Base-by-base conservation (phyloP, 2,329 filamentous ascomycete species). In the Penicillium verrucosum region DNA sequence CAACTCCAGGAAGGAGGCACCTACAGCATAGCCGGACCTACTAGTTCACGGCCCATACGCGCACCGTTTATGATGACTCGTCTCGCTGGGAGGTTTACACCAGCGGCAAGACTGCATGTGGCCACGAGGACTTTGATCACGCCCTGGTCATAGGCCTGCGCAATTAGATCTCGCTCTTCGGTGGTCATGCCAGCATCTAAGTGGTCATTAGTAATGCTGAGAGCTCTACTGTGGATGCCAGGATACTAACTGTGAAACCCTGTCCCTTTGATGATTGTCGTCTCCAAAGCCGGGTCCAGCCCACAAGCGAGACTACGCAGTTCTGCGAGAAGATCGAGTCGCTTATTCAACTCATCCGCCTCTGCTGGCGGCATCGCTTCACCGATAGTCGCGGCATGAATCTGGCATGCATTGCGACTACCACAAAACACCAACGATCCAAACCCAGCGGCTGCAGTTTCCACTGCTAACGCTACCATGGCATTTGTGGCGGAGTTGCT, bases 21-120 rank as follows among this genome's bases (percentile, higher is more conserved):
- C 59, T 73, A 81, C 72, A 92, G 78, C 86, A 92, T 89, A 4
- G 89, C 85, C 12, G 89, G 89, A 0, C 88, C 89, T n/a, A 92
- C 83, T 46, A 91, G 77, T 44, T 91, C 88, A 51, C 86, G 81
- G 0, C 89, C 89, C 87, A 92, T 91, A 40, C 86, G 82, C 30
- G 87, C 88, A 59, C 85, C 87, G 68, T 90, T 88, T 27, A 90
- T 79, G 57, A 92, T 90, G 0, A 92, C 89, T 62, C 89, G 79
- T 51, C 89, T 80, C 8, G 89, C 89, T 14, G 79, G 79, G 18
- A 92, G 75, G 71, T 92, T 92, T 57, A 92, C 90, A n/a, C 89
- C 89, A 14, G 89, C 89, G n/a, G 89, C 89, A 55, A 92, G 80
- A 68, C 88, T 90, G 65, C 88, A 91, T 1, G 89, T 92, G 37